Evolutionary conservation across 352 stramenopile genomes (phyloP), one percentile per base, ranked within the genome.

Genomic region (Plasmopara halstedii): DNA sequence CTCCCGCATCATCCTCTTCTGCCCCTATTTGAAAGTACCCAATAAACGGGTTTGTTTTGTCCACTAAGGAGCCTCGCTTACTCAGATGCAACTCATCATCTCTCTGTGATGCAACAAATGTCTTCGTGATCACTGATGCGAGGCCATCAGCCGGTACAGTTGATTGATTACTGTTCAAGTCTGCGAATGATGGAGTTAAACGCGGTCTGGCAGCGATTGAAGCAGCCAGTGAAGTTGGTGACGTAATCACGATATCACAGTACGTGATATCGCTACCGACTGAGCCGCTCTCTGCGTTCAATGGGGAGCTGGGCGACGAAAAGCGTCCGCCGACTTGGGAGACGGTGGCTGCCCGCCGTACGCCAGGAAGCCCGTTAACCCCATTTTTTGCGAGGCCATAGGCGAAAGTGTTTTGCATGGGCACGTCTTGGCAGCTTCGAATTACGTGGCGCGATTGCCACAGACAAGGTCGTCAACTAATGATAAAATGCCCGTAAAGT

Each of bases 21-120:
- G 48, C 63, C 8, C 60, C 67, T 31, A 60, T 83, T 46, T 91
- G 73, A 50, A 92, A 92, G 45, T 89, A 92, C 25, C 80, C 80
- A 46, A 92, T 88, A 52, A 92, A 92, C 17, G 80, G 80, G 43
- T 92, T 92, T 27, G 66, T 88, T 67, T 92, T 92, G 67, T 91
- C 74, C 13, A 91, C 77, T 13, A 66, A 67, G 14, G 56, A 73
- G 8, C 64, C 66, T 31, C 73, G 59, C 39, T 70, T 79, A 33
- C 50, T 56, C 8, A 62, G 27, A 13, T 82, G 56, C 31, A 53
- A 34, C 9, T 77, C 52, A 4, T 68, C 49, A 29, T 57, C 23
- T 4, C 27, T 14, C 15, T 41, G 17, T 14, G 40, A 15, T 3
- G 40, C 1, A 2, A 17, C 10, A 14, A 15, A 22, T 13, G 13